Evolutionary conservation across 148 eudicot species (phyloP).

Genomic region (Rhododendron williamsianum): DNA sequence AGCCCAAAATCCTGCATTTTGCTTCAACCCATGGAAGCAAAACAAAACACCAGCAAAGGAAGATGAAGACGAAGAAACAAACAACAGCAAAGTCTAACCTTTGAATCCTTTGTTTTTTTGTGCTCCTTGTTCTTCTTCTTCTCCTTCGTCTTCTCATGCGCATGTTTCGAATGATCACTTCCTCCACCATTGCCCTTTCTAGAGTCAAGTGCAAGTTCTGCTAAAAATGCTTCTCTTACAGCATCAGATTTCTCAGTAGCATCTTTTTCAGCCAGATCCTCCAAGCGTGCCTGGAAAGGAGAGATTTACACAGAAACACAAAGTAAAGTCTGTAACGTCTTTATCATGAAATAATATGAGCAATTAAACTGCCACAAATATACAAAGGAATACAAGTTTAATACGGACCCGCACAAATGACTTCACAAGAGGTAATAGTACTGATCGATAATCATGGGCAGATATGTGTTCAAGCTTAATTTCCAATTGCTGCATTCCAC

Average conservation of each 20-base stretch:
- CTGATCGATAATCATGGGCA: constrained; percentile 54
- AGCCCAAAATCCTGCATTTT: not conserved
- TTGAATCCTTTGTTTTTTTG: constrained; percentile 63
- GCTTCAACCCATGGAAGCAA: not conserved
- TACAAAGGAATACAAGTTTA: not conserved
- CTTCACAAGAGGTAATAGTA: constrained; percentile 69
- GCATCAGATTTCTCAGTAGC: constrained; percentile 98
- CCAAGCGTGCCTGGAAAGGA: constrained; percentile 64
- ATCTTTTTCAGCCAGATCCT: constrained; percentile 87
- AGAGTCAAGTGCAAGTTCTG: constrained; percentile 93
- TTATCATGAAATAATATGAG: not conserved
- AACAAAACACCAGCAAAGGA: not conserved
- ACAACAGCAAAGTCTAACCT: constrained; percentile 37
- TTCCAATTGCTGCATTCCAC: constrained; percentile 74
- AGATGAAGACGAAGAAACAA: not conserved
- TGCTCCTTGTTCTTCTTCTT: constrained; percentile 68
- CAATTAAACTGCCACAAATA: not conserved
- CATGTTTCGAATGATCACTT: constrained; percentile 45
- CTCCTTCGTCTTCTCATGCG: constrained; percentile 71
- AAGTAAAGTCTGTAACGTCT: not conserved
- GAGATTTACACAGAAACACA: not conserved
- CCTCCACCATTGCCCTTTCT: constrained; percentile 46
- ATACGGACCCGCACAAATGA: constrained; percentile 73
- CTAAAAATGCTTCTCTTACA: constrained; percentile 92
- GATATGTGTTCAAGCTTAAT: constrained; percentile 57